These are phyloP conservation scores for Globisporangium paroecandrum DNA, from an alignment of 352 stramenopile genomes.

Conservation along the genomic window DNA sequence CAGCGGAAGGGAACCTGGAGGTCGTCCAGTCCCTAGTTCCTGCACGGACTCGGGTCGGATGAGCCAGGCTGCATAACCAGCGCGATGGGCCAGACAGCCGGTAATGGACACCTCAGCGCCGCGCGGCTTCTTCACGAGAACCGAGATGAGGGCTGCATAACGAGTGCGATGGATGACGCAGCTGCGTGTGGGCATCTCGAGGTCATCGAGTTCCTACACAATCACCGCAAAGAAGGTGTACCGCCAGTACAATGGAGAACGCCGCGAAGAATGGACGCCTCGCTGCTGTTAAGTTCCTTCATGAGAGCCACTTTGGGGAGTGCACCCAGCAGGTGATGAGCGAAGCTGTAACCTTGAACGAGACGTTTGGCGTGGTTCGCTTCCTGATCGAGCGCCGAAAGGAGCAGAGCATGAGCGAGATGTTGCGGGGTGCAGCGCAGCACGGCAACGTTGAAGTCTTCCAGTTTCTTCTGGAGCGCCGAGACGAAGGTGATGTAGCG, in stretches of 20 bases:
- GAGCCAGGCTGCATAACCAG: background rate
- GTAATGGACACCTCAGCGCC: background rate
- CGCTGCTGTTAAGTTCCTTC: background rate
- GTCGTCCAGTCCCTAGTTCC: background rate
- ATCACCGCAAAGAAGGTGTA: background rate
- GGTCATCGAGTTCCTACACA: background rate
- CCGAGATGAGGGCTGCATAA: background rate
- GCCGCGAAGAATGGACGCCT: background rate
- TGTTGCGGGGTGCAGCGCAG: background rate
- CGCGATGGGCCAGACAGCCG: background rate
- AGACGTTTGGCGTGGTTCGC: background rate
- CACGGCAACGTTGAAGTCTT: background rate
- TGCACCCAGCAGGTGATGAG: background rate
- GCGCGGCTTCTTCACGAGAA: background rate
- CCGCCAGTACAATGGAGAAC: background rate
- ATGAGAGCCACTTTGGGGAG: background rate
- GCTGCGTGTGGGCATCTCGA: background rate
- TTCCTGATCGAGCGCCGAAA: background rate
- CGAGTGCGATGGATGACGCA: background rate
- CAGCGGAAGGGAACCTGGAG: background rate
- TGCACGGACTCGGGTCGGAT: background rate
- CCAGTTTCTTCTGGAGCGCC: background rate
- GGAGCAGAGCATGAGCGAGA: background rate
- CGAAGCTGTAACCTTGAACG: background rate
- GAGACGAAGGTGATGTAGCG: background rate